Evolutionary conservation across 768 basidiomycete genomes (phyloP), one percentile per base, ranked within the genome.

Genomic region (Mycena olivaceomarginata): DNA sequence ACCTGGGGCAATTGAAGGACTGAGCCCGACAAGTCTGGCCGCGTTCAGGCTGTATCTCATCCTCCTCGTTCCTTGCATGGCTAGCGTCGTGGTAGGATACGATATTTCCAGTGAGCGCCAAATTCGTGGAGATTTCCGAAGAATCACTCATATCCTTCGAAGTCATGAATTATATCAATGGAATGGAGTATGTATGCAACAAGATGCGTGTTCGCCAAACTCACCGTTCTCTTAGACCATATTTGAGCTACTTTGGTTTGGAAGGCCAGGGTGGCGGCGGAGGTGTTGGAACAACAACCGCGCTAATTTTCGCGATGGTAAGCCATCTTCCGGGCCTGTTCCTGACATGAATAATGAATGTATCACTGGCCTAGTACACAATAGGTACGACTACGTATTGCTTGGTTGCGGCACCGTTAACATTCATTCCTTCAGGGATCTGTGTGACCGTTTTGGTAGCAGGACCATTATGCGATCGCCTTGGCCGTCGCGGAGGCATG

Each of bases 91-190:
- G 16, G 70, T 71, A 31, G 77, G 77, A 4, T 79, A 59, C 40
- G 74, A 79, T n/a, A 64, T 75, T 37, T 12, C 74, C 40, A 74
- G 77, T 72, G 45, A 40, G 74, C 43, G 5, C 37, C n/a, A 43
- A 25, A 39, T 8, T 22, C 31, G 31, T 56, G 16, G 43, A 56
- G 5, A 11, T 16, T 41, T 16, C 25, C 18, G 31, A 25, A 10
- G 39, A 45, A 48, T 13, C 53, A 37, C 41, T 39, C 12, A 62
- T 46, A 7, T 12, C 60, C 8, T 46, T 51, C 40, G 31, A 72
- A 89, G 89, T 90, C 22, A 89, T 90, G 88, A 86, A 87, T 78
- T 88, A 87, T 20, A 85, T 89, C 43, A 89, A 88, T 76, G 88
- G 87, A 57, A 89, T 90, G 89, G 80, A 86, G 88, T 89, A 80